Conservation (phyloP, 495 filamentous ascomycete genomes). For the Tuber calosporum region DNA sequence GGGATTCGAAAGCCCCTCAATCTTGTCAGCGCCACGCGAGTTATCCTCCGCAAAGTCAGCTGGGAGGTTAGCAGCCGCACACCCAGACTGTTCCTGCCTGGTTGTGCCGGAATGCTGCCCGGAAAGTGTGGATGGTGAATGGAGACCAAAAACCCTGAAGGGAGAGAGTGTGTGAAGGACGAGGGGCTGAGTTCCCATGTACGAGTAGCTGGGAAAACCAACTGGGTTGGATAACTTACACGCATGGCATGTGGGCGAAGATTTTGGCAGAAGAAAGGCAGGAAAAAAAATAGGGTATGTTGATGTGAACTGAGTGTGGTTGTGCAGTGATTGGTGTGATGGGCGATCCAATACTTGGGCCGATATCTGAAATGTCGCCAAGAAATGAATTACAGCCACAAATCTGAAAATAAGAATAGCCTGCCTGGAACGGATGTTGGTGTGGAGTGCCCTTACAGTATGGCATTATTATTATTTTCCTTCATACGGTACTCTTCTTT, state of each 20-base stretch:
- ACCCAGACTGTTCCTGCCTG: constrained; percentile 21
- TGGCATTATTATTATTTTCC: background rate
- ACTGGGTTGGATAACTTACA: background rate
- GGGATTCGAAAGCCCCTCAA: constrained; percentile 4
- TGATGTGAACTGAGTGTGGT: background rate
- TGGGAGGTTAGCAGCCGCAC: constrained; percentile 9
- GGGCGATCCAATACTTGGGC: background rate
- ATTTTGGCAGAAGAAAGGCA: background rate
- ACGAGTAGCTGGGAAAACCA: constrained; percentile 16
- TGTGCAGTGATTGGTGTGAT: background rate
- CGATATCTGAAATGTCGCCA: background rate
- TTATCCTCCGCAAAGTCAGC: constrained; percentile 22
- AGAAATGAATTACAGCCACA: background rate
- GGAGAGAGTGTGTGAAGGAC: background rate
- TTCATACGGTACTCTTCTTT: background rate
- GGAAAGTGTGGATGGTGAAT: background rate
- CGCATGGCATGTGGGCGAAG: background rate
- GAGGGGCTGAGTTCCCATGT: constrained; percentile 20
- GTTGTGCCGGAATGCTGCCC: constrained; percentile 6
- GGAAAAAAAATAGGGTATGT: background rate
- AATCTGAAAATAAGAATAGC: background rate
- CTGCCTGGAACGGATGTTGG: background rate
- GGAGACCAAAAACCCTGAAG: constrained; percentile 32
- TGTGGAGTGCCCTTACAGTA: background rate
- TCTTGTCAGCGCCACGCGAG: constrained; percentile 35